Conservation (phyloP, 1,284 basidiomycete species). For the Cutaneotrichosporon arboriforme region DNA sequence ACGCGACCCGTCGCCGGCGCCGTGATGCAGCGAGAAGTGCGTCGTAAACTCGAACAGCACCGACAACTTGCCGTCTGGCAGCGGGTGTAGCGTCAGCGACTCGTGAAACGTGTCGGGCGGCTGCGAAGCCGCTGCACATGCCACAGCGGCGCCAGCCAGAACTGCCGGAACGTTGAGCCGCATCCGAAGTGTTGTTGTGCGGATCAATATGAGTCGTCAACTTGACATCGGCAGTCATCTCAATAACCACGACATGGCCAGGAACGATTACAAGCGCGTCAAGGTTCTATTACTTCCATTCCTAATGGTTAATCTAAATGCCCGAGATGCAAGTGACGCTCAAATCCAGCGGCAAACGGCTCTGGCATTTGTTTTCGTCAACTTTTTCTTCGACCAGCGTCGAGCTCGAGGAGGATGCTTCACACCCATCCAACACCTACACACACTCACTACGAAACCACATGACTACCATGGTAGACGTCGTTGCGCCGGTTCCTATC, state of each 20-base stretch:
- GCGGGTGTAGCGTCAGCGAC: constrained; percentile 63
- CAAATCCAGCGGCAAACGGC: too few relatives aligned
- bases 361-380: background rate
- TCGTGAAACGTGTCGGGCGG: constrained; percentile 51
- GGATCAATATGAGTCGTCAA: too few relatives aligned
- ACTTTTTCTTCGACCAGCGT: background rate
- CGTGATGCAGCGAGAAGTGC: constrained; percentile 45
- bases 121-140: background rate
- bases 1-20: constrained; percentile 2
- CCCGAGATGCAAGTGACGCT: too few relatives aligned
- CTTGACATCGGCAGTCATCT: too few relatives aligned
- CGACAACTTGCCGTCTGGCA: constrained; percentile 76
- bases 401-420: background rate
- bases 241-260: too few relatives aligned
- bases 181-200: too few relatives aligned
- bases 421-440: background rate
- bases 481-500: background rate
- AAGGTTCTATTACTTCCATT: too few relatives aligned
- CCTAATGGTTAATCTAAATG: too few relatives aligned
- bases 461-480: background rate
- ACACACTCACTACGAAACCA: background rate
- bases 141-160: too few relatives aligned
- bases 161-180: too few relatives aligned
- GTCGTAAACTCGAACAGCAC: constrained; percentile 80
- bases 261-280: too few relatives aligned